Base-by-base conservation (phyloP, 2,329 filamentous ascomycete species). In the Bipolaris gigantea region DNA sequence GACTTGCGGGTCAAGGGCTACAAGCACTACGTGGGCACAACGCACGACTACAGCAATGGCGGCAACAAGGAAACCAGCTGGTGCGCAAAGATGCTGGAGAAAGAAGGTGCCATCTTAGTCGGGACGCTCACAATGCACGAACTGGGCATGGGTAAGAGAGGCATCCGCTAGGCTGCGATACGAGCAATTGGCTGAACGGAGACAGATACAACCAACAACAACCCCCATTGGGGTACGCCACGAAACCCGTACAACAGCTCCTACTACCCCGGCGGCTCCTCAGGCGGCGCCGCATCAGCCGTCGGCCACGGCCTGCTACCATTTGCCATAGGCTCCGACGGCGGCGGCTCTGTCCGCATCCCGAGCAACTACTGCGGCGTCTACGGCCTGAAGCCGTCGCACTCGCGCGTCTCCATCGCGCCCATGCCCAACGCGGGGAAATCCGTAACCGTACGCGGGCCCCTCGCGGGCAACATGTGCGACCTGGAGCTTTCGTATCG, bases 401-500 rank as follows among this genome's bases (percentile, higher is more conserved):
- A 94, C 69, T 83, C 87, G 66, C 86, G 91, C 34, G 82, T 89
- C 5, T 82, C 83, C 85, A 88, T 87, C 16, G 77, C 79, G 3
- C 88, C 88, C 0, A 81, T 84, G 1, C 74, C 79, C 13, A 83
- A 83, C 53, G 79, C 85, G 47, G 83, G 82, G 23, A 79, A 81
- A 32, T 88, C 83, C 0, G 86, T 85, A 32, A 84, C 83, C 51
- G 87, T 94, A 15, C 79, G 84, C 6, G 90, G 90, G 0, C 92
- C 92, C 7, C 83, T 96, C 65, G 88, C 90, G 15, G 82, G 85
- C 43, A 93, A 83, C 50, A 89, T 89, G 58, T 80, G 86, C 33
- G 92, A 96, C 66, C 83, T 97, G 5, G 87, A 88, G 57, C 80
- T 92, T 48, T 88, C 89, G n/a, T 97, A 94, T 76, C 86, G 89